Conservation (phyloP, 1,139 yeast genomes). For the Candida tropicalis region DNA sequence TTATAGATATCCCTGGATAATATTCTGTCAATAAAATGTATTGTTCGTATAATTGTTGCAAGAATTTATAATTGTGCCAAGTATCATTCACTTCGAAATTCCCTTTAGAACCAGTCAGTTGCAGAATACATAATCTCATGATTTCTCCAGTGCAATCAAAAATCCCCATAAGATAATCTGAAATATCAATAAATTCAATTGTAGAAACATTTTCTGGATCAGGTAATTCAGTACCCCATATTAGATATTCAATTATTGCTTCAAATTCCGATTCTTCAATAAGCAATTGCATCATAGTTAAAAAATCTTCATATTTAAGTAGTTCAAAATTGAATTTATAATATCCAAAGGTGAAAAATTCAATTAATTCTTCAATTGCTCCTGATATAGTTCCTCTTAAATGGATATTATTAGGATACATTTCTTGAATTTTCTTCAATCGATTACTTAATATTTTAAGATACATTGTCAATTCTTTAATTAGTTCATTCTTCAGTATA, state of each 20-base stretch:
- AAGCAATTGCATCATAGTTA: slow-evolving; percentile 17
- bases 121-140: slow-evolving; percentile 29
- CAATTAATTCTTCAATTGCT: slow-evolving; percentile 40
- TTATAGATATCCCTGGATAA: slow-evolving; percentile 25
- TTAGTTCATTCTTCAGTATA: slow-evolving; percentile 10
- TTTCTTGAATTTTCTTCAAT: slow-evolving; percentile 16
- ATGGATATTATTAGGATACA: slow-evolving; percentile 18
- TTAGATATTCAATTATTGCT: slow-evolving; percentile 2
- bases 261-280: slow-evolving; percentile 7
- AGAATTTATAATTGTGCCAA: slow-evolving; percentile 13
- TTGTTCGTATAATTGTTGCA: slow-evolving; percentile 14
- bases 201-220: neutral
- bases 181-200: slow-evolving; percentile 16
- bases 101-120: slow-evolving; percentile 16
- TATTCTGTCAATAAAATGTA: slow-evolving; percentile 10
- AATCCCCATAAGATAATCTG: slow-evolving; percentile 42
- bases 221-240: slow-evolving; percentile 1
- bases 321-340: slow-evolving; percentile 23
- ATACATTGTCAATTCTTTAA: slow-evolving; percentile 20
- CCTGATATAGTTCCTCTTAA: slow-evolving; percentile 29
- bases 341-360: slow-evolving; percentile 38
- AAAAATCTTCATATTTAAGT: slow-evolving; percentile 20
- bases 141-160: slow-evolving; percentile 48
- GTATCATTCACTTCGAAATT: slow-evolving; percentile 12
- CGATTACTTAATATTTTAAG: slow-evolving; percentile 19